Evolutionary conservation across 2,329 filamentous ascomycete genomes (phyloP), one percentile per base, ranked within the genome.

Genomic region (Xylaria sp.): DNA sequence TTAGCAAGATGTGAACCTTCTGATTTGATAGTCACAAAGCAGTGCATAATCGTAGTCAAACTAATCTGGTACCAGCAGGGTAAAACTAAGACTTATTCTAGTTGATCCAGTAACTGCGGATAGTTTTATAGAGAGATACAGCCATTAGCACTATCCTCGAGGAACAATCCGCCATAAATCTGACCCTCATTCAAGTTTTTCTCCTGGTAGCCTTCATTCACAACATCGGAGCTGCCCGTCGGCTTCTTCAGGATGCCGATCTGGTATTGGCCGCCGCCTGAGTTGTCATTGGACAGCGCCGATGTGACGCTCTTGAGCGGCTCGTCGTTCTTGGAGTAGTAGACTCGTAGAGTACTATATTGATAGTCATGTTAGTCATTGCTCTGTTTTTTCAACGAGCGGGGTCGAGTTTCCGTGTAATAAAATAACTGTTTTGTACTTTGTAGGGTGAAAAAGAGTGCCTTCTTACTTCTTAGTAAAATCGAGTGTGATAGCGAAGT

Each of bases 221-320:
- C 83, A 13, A 86, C 83, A 66, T 87, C 83, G 73, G 70, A 82
- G 75, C 75, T 86, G 72, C 83, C 87, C 0, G 82, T 84, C 1
- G 82, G 83, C 76, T 84, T 88, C 84, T 89, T 89, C 67, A 89
- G 78, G 23, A 89, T 82, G 57, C 87, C 87, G 38, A 89, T 81
- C 77, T 89, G 87, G 77, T 85, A 83, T 76, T 83, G 77, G 15
- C 88, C 88, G 38, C 81, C 82, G 23, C 88, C 88, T 10, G 82
- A 79, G 68, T 88, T 83, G 75, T 88, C 81, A 70, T 86, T 87
- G 17, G 78, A 65, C 4, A 84, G 74, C 2, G 82, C 80, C 1
- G 76, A 77, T 3, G 83, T 85, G 20, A 87, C 85, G 28, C 81
- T 78, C 62, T 81, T 75, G 46, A 89, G 83, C 2, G 83, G 79